phyloP scores from a whole-genome alignment of 2,329 filamentous ascomycete genomes.

The Endoconidiophora polonica region DNA sequence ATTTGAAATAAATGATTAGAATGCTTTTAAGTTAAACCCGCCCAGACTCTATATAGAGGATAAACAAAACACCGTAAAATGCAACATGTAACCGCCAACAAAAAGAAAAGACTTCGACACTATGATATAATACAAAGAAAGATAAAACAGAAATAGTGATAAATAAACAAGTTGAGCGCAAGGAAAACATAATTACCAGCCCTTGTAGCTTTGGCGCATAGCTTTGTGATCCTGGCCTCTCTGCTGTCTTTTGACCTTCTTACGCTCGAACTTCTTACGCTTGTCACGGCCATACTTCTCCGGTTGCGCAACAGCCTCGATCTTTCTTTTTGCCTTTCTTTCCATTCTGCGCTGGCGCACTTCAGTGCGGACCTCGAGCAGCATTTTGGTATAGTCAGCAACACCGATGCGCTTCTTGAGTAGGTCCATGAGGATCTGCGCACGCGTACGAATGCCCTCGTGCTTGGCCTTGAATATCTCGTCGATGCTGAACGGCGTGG shows the following conservation, averaged over 20 bases:
- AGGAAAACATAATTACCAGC: slow-evolving; percentile 18
- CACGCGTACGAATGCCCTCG: slow-evolving; percentile 52
- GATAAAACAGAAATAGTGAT: slow-evolving; percentile 1
- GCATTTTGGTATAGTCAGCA: slow-evolving; percentile 55
- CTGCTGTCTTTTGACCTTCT: slow-evolving; percentile 68
- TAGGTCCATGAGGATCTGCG: slow-evolving; percentile 62
- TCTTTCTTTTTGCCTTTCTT: slow-evolving; percentile 68
- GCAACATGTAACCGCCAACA: slow-evolving; percentile 11
- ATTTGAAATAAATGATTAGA: slow-evolving; percentile 7
- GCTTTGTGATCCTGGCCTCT: slow-evolving; percentile 57
- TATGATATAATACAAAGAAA: slow-evolving; percentile 1
- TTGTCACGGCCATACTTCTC: slow-evolving; percentile 66
- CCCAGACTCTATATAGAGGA: neutral
- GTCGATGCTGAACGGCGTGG: slow-evolving; percentile 53
- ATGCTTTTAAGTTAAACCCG: neutral
- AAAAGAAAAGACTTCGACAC: slow-evolving; percentile 1
- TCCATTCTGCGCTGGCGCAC: slow-evolving; percentile 58
- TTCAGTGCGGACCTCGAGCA: slow-evolving; percentile 55
- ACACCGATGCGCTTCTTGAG: slow-evolving; percentile 76
- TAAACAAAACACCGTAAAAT: slow-evolving; percentile 18
- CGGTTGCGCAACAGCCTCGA: slow-evolving; percentile 70
- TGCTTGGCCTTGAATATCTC: slow-evolving; percentile 51
- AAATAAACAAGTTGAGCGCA: too few relatives aligned
- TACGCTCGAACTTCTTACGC: slow-evolving; percentile 67
- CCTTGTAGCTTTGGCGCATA: slow-evolving; percentile 52